phyloP scores from a whole-genome alignment of 2,329 filamentous ascomycete genomes.

The Alternaria solani region DNA sequence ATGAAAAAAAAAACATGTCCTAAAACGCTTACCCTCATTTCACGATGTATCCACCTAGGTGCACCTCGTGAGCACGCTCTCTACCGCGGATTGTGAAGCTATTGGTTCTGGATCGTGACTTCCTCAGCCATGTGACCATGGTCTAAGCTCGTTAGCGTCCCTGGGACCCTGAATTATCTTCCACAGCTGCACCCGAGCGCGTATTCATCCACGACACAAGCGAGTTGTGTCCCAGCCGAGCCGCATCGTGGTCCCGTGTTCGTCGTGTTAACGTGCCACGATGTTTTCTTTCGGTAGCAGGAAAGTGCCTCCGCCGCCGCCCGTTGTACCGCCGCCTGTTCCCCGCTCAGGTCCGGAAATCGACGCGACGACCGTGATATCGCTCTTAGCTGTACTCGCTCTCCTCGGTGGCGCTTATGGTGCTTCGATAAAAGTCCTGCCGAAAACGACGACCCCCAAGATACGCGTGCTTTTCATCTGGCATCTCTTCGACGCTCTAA shows the following conservation, averaged over 20 bases:
- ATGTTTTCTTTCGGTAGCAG: conserved; percentile 37
- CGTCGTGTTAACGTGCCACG: conserved; percentile 10
- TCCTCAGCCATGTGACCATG: conserved; percentile 36
- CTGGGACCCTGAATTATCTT: conserved; percentile 31
- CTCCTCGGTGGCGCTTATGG: conserved; percentile 63
- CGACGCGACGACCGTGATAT: conserved; percentile 62
- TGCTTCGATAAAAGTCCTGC: conserved; percentile 60
- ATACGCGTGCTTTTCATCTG: conserved; percentile 86
- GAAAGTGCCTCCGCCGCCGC: conserved; percentile 61
- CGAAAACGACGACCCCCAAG: conserved; percentile 62
- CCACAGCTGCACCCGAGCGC: conserved; percentile 18
- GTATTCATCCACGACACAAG: conserved; percentile 14
- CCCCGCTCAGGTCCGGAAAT: conserved; percentile 59
- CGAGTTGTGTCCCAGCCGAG: conserved; percentile 17
- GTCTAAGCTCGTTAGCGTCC: conserved; percentile 2
- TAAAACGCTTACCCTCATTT: conserved; percentile 13
- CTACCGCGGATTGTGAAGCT: conserved; percentile 30
- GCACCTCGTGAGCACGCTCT: conserved; percentile 27
- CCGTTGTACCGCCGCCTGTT: conserved; percentile 60
- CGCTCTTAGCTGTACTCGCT: conserved; percentile 62
- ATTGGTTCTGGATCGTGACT: conserved; percentile 40
- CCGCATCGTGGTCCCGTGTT: conserved; percentile 6
- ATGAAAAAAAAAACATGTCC: conserved; percentile 35
- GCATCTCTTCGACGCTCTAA: conserved; percentile 92
- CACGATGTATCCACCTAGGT: conserved; percentile 15